A percentile compares a stretch with the other conserved stretches of the same genome.
These are phyloP conservation scores for Guyanaporus albipodus DNA, from an alignment of 768 basidiomycete genomes.

Conservation along the genomic window DNA sequence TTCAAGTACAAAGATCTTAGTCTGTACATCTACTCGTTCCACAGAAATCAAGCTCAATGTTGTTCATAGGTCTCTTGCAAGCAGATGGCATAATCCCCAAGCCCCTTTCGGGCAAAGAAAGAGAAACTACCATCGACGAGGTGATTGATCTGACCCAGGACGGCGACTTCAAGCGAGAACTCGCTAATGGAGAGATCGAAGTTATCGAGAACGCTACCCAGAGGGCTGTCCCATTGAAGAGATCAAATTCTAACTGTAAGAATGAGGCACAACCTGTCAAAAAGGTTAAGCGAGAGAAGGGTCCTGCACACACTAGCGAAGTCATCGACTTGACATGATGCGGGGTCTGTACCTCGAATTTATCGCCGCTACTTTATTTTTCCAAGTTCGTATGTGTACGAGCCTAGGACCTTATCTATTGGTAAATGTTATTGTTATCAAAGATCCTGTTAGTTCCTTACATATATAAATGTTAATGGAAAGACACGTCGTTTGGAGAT, in stretches of 20 bases:
- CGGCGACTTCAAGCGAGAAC: conserved; percentile 9
- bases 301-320: conserved; percentile 14
- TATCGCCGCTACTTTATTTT: background rate
- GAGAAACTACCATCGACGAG: background rate
- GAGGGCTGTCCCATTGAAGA: conserved; percentile 6
- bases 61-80: conserved; percentile 22
- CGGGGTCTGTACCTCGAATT: background rate
- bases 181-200: conserved; percentile 5
- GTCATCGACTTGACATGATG: conserved; percentile 31
- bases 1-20: conserved; percentile 30
- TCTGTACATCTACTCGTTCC: conserved; percentile 8
- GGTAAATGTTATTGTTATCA: background rate
- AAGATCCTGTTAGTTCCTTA: too few species aligned
- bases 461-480: too few species aligned
- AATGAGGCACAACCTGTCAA: conserved; percentile 14
- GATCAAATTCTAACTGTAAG: background rate
- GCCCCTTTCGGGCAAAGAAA: conserved; percentile 3
- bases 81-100: conserved; percentile 26
- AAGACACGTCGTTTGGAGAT: background rate
- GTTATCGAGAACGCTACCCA: conserved; percentile 1
- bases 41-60: background rate
- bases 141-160: conserved; percentile 23
- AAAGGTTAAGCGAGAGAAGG: conserved; percentile 27
- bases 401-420: background rate
- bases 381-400: background rate